Percentiles rank a stretch among this genome's conserved stretches.
These are phyloP conservation scores for Gentiana macrophylla DNA, from an alignment of 257 asterid genomes.

Conservation along the genomic window DNA sequence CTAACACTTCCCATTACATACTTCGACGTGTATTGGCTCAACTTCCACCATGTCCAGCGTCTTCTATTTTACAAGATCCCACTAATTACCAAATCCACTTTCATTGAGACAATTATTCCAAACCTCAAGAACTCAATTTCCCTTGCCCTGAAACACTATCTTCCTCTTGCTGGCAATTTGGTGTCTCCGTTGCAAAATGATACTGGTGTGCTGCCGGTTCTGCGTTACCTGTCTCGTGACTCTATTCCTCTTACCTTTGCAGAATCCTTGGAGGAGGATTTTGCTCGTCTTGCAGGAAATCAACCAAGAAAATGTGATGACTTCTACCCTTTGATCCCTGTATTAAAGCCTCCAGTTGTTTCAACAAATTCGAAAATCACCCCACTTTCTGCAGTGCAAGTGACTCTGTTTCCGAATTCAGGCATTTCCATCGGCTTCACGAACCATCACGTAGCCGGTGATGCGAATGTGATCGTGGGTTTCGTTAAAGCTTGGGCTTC, in stretches of 20 bases:
- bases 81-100: constrained; percentile 16
- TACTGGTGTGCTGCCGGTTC: constrained; percentile 13
- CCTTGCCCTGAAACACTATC: constrained; percentile 31
- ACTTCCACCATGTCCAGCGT: constrained; percentile 20
- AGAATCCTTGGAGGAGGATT: constrained; percentile 18
- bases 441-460: constrained; percentile 32
- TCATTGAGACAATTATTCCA: constrained; percentile 28
- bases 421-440: constrained; percentile 39
- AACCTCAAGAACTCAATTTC: constrained; percentile 36
- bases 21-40: constrained; percentile 36
- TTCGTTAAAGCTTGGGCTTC: constrained; percentile 36
- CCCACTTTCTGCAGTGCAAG: constrained; percentile 30
- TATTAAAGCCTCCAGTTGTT: constrained; percentile 11
- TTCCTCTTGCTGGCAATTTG: constrained; percentile 33
- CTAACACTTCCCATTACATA: constrained; percentile 26
- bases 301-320: constrained; percentile 22
- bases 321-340: constrained; percentile 31
- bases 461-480: constrained; percentile 22
- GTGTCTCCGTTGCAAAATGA: constrained; percentile 9
- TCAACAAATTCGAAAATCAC: constrained; percentile 9
- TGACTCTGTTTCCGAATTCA: constrained; percentile 25
- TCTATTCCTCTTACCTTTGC: constrained; percentile 23
- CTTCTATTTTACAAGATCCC: constrained; percentile 35
- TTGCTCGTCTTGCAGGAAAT: constrained; percentile 18
- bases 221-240: constrained; percentile 27